Conservation (phyloP, 2,329 filamentous ascomycete species). For the Penicillium sumatraense region DNA sequence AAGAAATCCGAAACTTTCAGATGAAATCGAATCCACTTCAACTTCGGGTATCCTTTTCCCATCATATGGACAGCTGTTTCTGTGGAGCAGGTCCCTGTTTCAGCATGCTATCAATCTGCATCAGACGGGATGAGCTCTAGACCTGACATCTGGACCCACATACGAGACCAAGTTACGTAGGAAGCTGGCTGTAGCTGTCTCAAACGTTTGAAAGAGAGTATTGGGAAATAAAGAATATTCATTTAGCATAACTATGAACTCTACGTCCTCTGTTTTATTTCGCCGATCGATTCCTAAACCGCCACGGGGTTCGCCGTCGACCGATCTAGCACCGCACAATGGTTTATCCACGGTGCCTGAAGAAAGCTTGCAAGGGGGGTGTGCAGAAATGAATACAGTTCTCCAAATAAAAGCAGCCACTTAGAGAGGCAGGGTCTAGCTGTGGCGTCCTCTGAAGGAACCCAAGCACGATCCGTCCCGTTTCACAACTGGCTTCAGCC, state of each 20-base stretch:
- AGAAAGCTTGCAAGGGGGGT: conserved; percentile 2
- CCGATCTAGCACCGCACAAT: conserved; percentile 1
- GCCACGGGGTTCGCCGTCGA: conserved; percentile 12
- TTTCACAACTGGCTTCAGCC: conserved; percentile 11
- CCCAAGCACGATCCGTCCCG: conserved; percentile 2
- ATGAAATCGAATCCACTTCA: not conserved
- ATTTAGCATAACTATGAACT: too few species aligned
- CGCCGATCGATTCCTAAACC: conserved; percentile 23
- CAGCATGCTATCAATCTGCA: conserved; percentile 8
- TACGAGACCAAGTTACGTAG: not conserved
- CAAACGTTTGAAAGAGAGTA: not conserved
- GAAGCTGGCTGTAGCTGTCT: too few species aligned
- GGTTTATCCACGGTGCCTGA: conserved; percentile 13
- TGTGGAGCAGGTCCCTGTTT: conserved; percentile 5
- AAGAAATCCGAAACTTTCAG: not conserved
- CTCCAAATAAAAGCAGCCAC: not conserved
- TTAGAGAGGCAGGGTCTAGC: not conserved
- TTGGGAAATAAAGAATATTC: too few species aligned
- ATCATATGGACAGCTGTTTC: not conserved
- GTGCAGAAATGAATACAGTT: not conserved
- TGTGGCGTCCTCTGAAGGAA: not conserved
- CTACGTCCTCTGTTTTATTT: not conserved
- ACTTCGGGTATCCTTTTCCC: not conserved
- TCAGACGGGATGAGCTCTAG: not conserved
- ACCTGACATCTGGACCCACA: not conserved